These are phyloP conservation scores for Chrysanthemum lavandulifolium DNA, from an alignment of 129 eudicot genomes.

Conservation along the genomic window DNA sequence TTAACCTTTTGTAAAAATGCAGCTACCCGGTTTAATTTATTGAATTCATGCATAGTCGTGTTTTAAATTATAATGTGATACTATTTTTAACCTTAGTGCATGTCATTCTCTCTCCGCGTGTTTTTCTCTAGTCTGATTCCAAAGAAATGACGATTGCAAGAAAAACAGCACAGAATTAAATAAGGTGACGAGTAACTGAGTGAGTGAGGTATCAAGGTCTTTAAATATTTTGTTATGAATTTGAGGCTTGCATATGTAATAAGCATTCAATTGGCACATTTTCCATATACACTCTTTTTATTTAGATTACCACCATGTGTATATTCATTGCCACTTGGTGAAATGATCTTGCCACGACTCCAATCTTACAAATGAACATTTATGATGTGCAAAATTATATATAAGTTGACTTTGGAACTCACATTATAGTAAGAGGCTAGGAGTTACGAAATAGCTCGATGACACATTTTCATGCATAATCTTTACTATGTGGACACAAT, in stretches of 20 bases:
- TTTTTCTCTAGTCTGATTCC: no score
- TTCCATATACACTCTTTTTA: background rate
- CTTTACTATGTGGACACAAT: no score
- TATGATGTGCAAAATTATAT: background rate
- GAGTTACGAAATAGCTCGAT: no score
- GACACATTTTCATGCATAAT: no score
- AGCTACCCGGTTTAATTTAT: no score
- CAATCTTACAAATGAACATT: background rate
- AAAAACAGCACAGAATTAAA: background rate
- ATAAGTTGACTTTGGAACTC: background rate
- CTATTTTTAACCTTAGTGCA: no score
- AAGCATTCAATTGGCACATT: background rate
- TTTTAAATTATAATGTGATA: no score
- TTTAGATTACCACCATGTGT: conserved; percentile 3
- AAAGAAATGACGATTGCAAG: background rate
- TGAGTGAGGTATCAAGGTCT: background rate
- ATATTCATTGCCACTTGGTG: background rate
- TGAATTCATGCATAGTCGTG: no score
- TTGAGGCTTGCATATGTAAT: background rate
- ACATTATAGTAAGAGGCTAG: background rate
- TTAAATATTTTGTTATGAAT: conserved; percentile 8
- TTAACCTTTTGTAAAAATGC: no score
- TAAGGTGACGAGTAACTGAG: background rate
- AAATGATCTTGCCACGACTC: conserved; percentile 19
- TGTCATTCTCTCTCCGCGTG: no score